Conservation (phyloP, 306 rosid species). For the Fragaria iinumae region DNA sequence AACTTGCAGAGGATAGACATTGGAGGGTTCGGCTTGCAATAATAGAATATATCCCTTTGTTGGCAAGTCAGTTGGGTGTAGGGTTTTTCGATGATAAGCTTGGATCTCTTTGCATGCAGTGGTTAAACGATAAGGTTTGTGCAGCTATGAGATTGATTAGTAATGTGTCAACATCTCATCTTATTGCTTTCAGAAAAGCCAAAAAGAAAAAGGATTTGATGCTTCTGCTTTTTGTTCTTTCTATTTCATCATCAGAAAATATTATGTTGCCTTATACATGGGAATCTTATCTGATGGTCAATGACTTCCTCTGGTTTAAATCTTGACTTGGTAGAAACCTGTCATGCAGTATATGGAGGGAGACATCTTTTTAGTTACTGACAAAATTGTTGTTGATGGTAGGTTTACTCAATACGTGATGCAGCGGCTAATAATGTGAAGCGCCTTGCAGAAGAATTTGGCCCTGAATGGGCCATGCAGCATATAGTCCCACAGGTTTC, state of each 20-base stretch:
- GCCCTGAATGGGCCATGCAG: constrained; percentile 99
- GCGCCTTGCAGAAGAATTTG: constrained; percentile 98
- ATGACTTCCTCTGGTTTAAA: neutral
- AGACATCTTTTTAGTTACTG: constrained; percentile 10
- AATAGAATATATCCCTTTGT: constrained; percentile 88
- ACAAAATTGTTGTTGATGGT: constrained; percentile 19
- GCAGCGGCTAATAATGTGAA: constrained; percentile 98
- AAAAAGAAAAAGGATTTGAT: neutral
- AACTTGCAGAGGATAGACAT: constrained; percentile 99
- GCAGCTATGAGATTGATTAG: constrained; percentile 7
- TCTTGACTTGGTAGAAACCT: neutral
- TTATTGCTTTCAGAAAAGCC: neutral
- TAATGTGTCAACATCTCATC: constrained; percentile 3
- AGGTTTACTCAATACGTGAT: constrained; percentile 99
- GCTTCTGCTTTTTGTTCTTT: neutral
- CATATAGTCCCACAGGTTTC: constrained; percentile 92
- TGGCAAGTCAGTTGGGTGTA: constrained; percentile 98
- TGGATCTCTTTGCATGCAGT: constrained; percentile 99
- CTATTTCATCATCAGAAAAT: neutral
- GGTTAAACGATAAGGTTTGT: constrained; percentile 97
- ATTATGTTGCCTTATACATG: neutral
- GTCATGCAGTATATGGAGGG: constrained; percentile 3
- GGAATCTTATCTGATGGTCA: neutral
- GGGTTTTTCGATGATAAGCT: constrained; percentile 96
- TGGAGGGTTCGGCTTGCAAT: constrained; percentile 99